These are phyloP conservation scores for Santalum album DNA, from an alignment of 164 flowering plant species.

Conservation along the genomic window DNA sequence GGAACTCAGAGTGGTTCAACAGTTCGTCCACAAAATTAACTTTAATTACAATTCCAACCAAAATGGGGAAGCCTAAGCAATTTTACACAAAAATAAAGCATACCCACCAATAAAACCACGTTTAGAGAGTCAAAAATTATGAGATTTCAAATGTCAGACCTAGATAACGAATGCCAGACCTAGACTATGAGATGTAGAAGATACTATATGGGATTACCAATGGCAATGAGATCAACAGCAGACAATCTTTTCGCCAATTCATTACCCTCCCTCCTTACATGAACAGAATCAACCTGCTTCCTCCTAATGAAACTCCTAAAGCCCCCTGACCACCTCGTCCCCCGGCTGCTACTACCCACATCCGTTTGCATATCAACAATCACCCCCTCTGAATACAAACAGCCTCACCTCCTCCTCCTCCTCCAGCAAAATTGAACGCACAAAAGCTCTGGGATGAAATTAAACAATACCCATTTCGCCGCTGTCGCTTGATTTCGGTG, in stretches of 20 bases:
- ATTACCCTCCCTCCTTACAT: not conserved
- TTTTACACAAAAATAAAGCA: too few relatives aligned
- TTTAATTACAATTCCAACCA: too few relatives aligned
- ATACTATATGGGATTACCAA: not conserved
- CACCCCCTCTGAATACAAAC: not conserved
- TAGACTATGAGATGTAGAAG: not conserved
- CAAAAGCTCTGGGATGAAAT: not conserved
- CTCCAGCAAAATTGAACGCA: not conserved
- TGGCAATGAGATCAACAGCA: not conserved
- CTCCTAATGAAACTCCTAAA: not conserved
- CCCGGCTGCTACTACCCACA: not conserved
- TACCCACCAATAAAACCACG: too few relatives aligned
- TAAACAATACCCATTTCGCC: not conserved
- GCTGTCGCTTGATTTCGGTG: not conserved
- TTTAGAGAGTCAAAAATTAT: too few relatives aligned
- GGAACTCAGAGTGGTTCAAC: too few relatives aligned
- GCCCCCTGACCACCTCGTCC: not conserved
- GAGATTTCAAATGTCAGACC: too few relatives aligned
- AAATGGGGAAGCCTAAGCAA: too few relatives aligned
- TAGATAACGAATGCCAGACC: too few relatives aligned
- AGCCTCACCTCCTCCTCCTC: slow-evolving; percentile 1
- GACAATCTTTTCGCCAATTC: not conserved
- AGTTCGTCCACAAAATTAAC: too few relatives aligned
- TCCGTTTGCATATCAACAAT: too few relatives aligned
- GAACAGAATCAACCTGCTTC: slow-evolving; percentile 2